Conservation (phyloP, 768 basidiomycete genomes). For the Saitozyma podzolica region DNA sequence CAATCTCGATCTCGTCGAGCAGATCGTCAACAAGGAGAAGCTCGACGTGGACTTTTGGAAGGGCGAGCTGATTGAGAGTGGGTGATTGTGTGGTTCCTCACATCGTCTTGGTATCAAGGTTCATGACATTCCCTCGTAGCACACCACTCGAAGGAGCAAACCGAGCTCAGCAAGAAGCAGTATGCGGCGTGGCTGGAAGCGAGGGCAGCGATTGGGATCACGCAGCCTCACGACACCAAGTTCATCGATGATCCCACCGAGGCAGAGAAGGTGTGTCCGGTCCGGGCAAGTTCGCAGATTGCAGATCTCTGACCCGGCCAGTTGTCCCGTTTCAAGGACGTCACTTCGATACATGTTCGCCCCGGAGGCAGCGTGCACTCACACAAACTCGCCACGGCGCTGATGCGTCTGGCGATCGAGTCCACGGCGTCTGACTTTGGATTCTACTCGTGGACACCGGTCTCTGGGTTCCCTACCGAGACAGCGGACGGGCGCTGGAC, state of each 20-base stretch:
- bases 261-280: slow-evolving; percentile 1
- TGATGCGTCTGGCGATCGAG: too few relatives aligned
- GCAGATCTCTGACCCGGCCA: neutral
- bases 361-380: too few relatives aligned
- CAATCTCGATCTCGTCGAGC: slow-evolving; percentile 27
- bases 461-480: too few relatives aligned
- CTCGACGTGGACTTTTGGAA: slow-evolving; percentile 33
- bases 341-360: too few relatives aligned
- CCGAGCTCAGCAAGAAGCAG: slow-evolving; percentile 5
- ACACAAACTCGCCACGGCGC: too few relatives aligned
- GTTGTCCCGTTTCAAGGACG: too few relatives aligned
- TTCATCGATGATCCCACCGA: slow-evolving; percentile 10
- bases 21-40: slow-evolving; percentile 20
- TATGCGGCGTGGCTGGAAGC: slow-evolving; percentile 5
- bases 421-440: too few relatives aligned
- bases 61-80: slow-evolving; percentile 27
- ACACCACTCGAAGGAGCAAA: slow-evolving; percentile 12
- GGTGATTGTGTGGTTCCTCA: neutral
- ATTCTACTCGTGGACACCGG: too few relatives aligned
- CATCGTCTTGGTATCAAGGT: too few relatives aligned
- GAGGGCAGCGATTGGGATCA: slow-evolving; percentile 1
- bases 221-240: slow-evolving; percentile 4
- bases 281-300: neutral
- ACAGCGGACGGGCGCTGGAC: too few relatives aligned
- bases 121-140: neutral